Base-by-base conservation (phyloP, 2,329 filamentous ascomycete species). In the Pseudogymnoascus sp. region DNA sequence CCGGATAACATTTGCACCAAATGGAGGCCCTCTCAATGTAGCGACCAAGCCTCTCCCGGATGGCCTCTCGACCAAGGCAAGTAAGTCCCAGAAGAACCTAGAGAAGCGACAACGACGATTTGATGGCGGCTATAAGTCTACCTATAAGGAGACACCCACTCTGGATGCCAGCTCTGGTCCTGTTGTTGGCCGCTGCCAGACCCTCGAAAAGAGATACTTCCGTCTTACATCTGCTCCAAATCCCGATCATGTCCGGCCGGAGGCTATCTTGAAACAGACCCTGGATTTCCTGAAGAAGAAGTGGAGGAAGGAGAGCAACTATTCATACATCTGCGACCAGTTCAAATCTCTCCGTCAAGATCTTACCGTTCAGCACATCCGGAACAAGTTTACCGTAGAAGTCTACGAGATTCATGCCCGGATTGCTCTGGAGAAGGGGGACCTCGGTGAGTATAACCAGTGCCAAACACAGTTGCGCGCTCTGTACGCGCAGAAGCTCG, bases 361-460 rank as follows among this genome's bases (percentile, higher is more conserved):
- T 80, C 83, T 99, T 75, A 99, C 95, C 40, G 95, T 99, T 63
- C 95, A 99, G 77, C 93, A 91, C 73, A 92, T 99, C 79, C 93
- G 91, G 78, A 96, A 92, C 77, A 90, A 96, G 62, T 97, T 99
- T 75, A 97, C 95, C 26, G 93, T 97, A 67, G 89, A 85, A 67
- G 95, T 97, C 59, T 99, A 99, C 77, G 95, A 99, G 79, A 96
- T 93, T 66, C 95, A 99, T 78, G 95, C 93, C 67, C 88, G 95
- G 65, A 97, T 99, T 78, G 95, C 95, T 69, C 82, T 99, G 77
- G 93, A 99, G 78, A 97, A 96, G 84, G 92, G 90, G 79, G 95
- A 99, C 82, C 86, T 97, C 81, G 93, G 95, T 99, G 95, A 99
- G 95, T 99, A 99, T 95, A 99, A 99, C 82, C 95, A 99, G 84